Base-by-base conservation (phyloP, 805 yeast genomes). In the Kregervanrija pseudodelftensis region DNA sequence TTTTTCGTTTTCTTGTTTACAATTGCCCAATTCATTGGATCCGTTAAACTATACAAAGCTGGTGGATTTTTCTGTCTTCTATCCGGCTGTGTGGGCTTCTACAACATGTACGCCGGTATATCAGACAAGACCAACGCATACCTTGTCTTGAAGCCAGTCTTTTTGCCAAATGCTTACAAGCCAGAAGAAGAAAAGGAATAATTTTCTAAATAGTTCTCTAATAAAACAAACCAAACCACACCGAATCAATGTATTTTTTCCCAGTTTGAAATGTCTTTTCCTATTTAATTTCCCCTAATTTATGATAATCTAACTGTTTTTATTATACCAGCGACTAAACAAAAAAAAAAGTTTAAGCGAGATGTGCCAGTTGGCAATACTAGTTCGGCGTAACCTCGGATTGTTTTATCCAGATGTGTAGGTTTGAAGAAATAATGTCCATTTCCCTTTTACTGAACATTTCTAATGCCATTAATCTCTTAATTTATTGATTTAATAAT, bases 51-150 rank as follows among this genome's bases (percentile, higher is more conserved):
- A 3, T 58, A 51, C 42, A 66, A 62, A 46, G 78, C 76, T 31
- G 79, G 77, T 48, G 80, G 80, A 22, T 68, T 69, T 39, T 58
- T 72, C 49, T 74, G 77, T 11, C 48, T 73, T 37, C 47, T 72
- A 30, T 62, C 73, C 31, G 68, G 76, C 3, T 49, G 71, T 8
- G 37, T 64, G 14, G 79, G 76, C 0, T 69, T 72, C 58, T 75
- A 72, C 52, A 70, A 70, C 50, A 68, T 71, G 46, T 70, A 62
- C 54, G 73, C 75, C 1, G 77, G 77, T 48, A 59, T 66, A 39
- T 70, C 73, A 1, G 78, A 73, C 45, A 59, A 60, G 11, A 72
- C 76, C 44, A 85, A 82, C 65, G 70, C 82, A 35, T 84, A 81
- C 59, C 50, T 82, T 50, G 64, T 66, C 13, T 62, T 78, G 41